Evolutionary conservation across 2,329 filamentous ascomycete genomes (phyloP).

Genomic region (Ascochyta fabae): DNA sequence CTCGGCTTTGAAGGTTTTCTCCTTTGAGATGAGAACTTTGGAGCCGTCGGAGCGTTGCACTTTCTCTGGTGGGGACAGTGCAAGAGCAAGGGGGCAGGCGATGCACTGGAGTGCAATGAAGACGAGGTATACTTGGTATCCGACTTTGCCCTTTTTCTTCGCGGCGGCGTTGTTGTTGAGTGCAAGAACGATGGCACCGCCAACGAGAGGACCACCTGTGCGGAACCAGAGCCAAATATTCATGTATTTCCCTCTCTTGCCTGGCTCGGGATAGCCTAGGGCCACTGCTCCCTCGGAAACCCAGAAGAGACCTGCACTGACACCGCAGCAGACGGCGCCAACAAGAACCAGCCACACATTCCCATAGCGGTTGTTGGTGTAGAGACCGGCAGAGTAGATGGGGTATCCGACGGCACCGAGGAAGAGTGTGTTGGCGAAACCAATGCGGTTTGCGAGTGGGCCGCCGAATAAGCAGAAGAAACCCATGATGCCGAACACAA

Average conservation of each 20-base stretch:
- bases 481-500: constrained; percentile 57
- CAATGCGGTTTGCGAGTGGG: constrained; percentile 58
- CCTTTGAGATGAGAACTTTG: constrained; percentile 47
- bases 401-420: constrained; percentile 58
- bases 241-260: constrained; percentile 57
- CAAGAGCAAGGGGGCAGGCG: constrained; percentile 48
- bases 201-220: constrained; percentile 57
- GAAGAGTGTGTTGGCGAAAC: constrained; percentile 55
- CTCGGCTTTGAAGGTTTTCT: constrained; percentile 51
- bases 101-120: constrained; percentile 53
- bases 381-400: constrained; percentile 53
- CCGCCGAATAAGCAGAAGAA: constrained; percentile 58
- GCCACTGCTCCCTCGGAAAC: constrained; percentile 59
- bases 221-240: constrained; percentile 60
- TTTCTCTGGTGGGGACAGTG: constrained; percentile 51
- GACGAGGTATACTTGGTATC: constrained; percentile 51
- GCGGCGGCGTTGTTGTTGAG: constrained; percentile 49
- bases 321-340: constrained; percentile 57
- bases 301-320: constrained; percentile 60
- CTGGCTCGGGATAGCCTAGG: constrained; percentile 57
- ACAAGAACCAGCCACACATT: constrained; percentile 61
- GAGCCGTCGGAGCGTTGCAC: constrained; percentile 53
- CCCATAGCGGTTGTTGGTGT: constrained; percentile 59
- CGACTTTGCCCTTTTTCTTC: constrained; percentile 44
- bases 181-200: constrained; percentile 56